Evolutionary conservation across 768 basidiomycete genomes (phyloP).

Genomic region (Collybia nuda): DNA sequence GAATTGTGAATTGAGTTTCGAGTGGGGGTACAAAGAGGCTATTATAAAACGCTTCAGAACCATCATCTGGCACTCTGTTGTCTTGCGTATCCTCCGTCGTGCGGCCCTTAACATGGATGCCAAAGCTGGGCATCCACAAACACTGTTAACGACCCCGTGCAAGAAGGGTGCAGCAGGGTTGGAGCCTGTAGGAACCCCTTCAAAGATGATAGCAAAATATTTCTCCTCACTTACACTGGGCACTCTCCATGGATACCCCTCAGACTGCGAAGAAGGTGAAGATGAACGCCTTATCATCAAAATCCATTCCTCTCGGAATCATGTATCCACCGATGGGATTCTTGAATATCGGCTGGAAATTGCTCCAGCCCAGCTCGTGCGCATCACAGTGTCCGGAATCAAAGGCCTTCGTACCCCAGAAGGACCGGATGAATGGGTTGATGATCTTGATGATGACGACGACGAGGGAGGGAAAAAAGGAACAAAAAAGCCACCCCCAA

Average conservation of each 20-base stretch:
- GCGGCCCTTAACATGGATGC: slow-evolving; percentile 52
- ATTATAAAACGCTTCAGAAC: slow-evolving; percentile 85
- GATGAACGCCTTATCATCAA: slow-evolving; percentile 53
- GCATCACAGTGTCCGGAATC: slow-evolving; percentile 64
- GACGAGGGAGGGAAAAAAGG: slow-evolving; percentile 34
- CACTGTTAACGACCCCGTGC: slow-evolving; percentile 37
- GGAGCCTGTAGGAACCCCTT: slow-evolving; percentile 42
- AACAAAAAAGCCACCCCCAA: slow-evolving; percentile 36
- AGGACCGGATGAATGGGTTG: slow-evolving; percentile 50
- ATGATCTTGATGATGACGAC: slow-evolving; percentile 43
- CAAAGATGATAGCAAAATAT: slow-evolving; percentile 54
- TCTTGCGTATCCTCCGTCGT: slow-evolving; percentile 71
- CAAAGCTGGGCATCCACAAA: not conserved
- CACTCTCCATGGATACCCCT: slow-evolving; percentile 17
- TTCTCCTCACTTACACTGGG: slow-evolving; percentile 47
- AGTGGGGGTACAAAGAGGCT: slow-evolving; percentile 85
- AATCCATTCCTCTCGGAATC: slow-evolving; percentile 64
- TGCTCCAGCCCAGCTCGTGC: slow-evolving; percentile 64
- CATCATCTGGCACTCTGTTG: slow-evolving; percentile 75
- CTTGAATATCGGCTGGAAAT: slow-evolving; percentile 83
- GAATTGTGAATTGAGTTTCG: slow-evolving; percentile 85
- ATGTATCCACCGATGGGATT: slow-evolving; percentile 67
- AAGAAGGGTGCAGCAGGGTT: slow-evolving; percentile 27
- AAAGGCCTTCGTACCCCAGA: slow-evolving; percentile 54
- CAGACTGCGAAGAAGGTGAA: slow-evolving; percentile 33